These are phyloP conservation scores for Solanum paucissectum DNA, from an alignment of 257 asterid genomes.

Conservation along the genomic window DNA sequence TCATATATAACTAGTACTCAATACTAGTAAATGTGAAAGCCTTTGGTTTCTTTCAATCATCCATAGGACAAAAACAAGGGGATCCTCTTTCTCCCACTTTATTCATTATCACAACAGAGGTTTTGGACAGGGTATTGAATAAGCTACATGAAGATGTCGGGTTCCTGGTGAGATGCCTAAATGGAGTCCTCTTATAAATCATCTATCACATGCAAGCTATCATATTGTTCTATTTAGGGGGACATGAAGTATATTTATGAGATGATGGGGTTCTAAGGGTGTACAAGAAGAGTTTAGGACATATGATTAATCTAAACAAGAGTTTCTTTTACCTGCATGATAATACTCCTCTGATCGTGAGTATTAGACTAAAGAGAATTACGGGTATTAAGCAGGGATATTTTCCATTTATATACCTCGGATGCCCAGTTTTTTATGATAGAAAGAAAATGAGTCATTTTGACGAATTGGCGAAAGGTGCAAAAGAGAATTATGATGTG, in stretches of 20 bases:
- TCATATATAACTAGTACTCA: no score
- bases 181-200: no score
- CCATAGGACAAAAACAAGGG: no score
- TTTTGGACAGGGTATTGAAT: not conserved
- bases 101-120: not conserved
- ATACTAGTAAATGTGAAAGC: no score
- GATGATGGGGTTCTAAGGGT: not conserved
- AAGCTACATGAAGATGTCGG: not conserved
- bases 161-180: not conserved
- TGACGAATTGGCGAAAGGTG: no score
- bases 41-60: no score
- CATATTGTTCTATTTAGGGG: not conserved
- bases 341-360: not conserved
- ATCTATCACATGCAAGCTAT: no score
- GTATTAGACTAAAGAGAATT: not conserved
- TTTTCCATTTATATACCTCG: not conserved
- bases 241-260: not conserved
- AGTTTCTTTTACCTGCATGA: no score
- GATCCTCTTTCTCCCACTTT: no score
- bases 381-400: not conserved
- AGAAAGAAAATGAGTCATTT: not conserved
- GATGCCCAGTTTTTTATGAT: no score
- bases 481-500: not conserved
- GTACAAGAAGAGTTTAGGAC: not conserved
- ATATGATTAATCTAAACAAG: no score